These are phyloP conservation scores for Xylariaceae sp. DNA, from an alignment of 2,329 filamentous ascomycete species.

Conservation along the genomic window DNA sequence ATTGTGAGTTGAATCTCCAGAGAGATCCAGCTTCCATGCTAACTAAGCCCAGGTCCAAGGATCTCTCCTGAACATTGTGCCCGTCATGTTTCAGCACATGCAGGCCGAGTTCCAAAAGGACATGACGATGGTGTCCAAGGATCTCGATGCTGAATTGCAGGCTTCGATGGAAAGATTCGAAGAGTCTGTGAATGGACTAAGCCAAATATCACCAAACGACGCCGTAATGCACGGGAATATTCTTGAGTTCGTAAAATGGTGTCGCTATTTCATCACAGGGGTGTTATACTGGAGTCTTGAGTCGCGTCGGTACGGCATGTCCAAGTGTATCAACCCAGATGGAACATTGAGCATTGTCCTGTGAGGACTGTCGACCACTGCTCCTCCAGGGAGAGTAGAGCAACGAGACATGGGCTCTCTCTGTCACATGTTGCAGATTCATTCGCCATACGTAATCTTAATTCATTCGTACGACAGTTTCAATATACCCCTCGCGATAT, in stretches of 20 bases:
- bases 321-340: constrained; percentile 23
- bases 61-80: constrained; percentile 25
- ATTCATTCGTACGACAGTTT: too few species aligned
- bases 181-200: constrained; percentile 15
- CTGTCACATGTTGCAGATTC: too few species aligned
- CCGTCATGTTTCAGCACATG: constrained; percentile 25
- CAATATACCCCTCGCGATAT: too few species aligned
- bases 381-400: too few species aligned
- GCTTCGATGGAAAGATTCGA: constrained; percentile 22
- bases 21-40: neutral
- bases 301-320: constrained; percentile 26
- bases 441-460: too few species aligned
- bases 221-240: constrained; percentile 18
- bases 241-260: constrained; percentile 24
- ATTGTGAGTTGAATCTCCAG: constrained; percentile 18
- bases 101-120: constrained; percentile 10
- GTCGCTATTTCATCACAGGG: constrained; percentile 27
- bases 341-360: constrained; percentile 23
- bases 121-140: constrained; percentile 17
- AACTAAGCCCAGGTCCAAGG: constrained; percentile 17
- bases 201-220: constrained; percentile 12
- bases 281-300: constrained; percentile 27
- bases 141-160: constrained; percentile 15
- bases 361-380: constrained; percentile 2
- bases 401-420: too few species aligned